Evolutionary conservation across 2,329 filamentous ascomycete species (phyloP).

Genomic region (Pseudocercospora macadamiae): DNA sequence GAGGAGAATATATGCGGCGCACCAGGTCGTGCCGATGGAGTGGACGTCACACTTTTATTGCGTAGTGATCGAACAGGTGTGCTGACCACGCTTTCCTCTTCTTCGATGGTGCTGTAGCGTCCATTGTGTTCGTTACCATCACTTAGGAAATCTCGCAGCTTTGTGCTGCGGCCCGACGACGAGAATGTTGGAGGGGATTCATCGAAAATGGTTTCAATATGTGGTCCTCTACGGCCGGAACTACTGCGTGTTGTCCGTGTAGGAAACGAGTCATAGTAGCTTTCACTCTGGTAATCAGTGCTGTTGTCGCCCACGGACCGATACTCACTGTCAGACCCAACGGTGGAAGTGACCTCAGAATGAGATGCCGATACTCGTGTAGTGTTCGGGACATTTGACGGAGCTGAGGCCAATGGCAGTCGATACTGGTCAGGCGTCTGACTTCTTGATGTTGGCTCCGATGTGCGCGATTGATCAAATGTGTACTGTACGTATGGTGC

Average conservation of each 20-base stretch:
- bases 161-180: slow-evolving; percentile 39
- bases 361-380: slow-evolving; percentile 58
- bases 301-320: slow-evolving; percentile 75
- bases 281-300: slow-evolving; percentile 77
- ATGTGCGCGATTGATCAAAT: slow-evolving; percentile 16
- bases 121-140: slow-evolving; percentile 44
- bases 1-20: slow-evolving; percentile 42
- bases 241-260: slow-evolving; percentile 70
- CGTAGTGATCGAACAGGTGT: slow-evolving; percentile 52
- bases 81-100: slow-evolving; percentile 51
- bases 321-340: slow-evolving; percentile 70
- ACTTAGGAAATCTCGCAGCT: slow-evolving; percentile 53
- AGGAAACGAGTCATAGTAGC: slow-evolving; percentile 74
- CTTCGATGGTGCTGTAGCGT: slow-evolving; percentile 51
- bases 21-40: slow-evolving; percentile 41
- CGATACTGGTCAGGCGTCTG: slow-evolving; percentile 25
- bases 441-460: slow-evolving; percentile 18
- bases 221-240: slow-evolving; percentile 68
- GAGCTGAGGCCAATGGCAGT: slow-evolving; percentile 20
- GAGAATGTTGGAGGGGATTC: slow-evolving; percentile 59
- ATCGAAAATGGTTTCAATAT: slow-evolving; percentile 79
- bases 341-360: slow-evolving; percentile 65
- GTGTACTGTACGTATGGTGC: slow-evolving; percentile 21
- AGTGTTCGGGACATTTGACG: slow-evolving; percentile 18
- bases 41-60: slow-evolving; percentile 38